Evolutionary conservation across 805 yeast species (phyloP).

Genomic region (Suhomyces xylopsoci): DNA sequence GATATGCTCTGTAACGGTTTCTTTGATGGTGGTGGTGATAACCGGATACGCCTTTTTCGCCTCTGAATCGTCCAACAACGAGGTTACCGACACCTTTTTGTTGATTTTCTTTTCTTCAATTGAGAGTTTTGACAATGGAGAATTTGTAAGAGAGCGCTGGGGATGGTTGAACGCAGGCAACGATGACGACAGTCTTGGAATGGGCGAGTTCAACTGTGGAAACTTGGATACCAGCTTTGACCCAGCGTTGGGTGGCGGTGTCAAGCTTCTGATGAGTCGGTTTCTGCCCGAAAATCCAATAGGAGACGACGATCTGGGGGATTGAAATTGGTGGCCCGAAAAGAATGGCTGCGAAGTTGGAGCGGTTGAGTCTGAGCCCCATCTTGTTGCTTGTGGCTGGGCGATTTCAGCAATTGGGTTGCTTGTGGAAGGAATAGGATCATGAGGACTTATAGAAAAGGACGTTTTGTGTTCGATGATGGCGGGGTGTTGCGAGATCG

Average conservation of each 20-base stretch:
- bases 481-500: slow-evolving; percentile 20
- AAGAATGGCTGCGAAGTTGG: neutral
- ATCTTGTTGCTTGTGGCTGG: slow-evolving; percentile 1
- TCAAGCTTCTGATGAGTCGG: slow-evolving; percentile 4
- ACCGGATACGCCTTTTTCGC: neutral
- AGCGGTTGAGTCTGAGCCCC: neutral
- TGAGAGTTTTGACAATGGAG: slow-evolving; percentile 15
- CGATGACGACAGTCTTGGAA: slow-evolving; percentile 8
- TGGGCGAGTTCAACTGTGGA: slow-evolving; percentile 7
- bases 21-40: neutral
- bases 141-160: slow-evolving; percentile 15
- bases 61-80: slow-evolving; percentile 17
- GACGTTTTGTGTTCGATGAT: slow-evolving; percentile 11
- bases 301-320: neutral
- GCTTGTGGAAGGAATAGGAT: slow-evolving; percentile 7
- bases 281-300: neutral
- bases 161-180: slow-evolving; percentile 3
- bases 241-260: slow-evolving; percentile 11
- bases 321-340: slow-evolving; percentile 4
- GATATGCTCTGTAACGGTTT: neutral
- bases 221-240: slow-evolving; percentile 4
- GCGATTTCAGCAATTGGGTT: neutral
- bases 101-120: neutral
- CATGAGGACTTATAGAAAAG: slow-evolving; percentile 19
- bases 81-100: slow-evolving; percentile 22